phyloP scores from a whole-genome alignment of 495 filamentous ascomycete species.

The Tuber umbilicatum region DNA sequence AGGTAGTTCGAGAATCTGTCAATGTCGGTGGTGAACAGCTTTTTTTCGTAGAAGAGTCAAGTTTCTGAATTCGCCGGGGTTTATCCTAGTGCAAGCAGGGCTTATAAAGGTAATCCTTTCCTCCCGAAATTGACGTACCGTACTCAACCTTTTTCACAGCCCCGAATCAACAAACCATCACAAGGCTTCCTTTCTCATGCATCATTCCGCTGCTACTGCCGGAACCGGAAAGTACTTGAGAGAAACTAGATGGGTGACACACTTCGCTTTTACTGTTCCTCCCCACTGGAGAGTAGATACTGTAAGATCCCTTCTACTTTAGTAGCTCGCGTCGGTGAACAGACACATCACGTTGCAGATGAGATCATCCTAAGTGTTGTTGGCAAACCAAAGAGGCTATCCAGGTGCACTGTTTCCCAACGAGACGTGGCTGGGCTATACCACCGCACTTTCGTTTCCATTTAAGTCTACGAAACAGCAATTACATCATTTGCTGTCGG shows the following conservation, averaged over 20 bases:
- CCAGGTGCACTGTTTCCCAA: neutral
- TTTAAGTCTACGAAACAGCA: neutral
- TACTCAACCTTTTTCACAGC: neutral
- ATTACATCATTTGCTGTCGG: neutral
- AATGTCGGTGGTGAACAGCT: neutral
- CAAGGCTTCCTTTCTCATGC: neutral
- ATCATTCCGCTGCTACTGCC: neutral
- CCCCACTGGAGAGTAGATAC: neutral
- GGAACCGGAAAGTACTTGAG: neutral
- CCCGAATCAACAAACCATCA: neutral
- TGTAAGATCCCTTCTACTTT: neutral
- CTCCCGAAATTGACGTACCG: neutral
- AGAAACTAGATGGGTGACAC: neutral
- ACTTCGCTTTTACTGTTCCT: neutral
- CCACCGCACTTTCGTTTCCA: neutral
- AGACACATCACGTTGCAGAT: neutral
- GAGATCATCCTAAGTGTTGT: slow-evolving; percentile 2
- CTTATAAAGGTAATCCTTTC: neutral
- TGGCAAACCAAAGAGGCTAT: neutral
- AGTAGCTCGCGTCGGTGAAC: neutral
- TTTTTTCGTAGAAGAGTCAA: neutral
- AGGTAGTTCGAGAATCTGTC: neutral
- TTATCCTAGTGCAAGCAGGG: neutral
- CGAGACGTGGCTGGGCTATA: neutral
- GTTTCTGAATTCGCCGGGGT: neutral